Evolutionary conservation across 106 monocot species (phyloP).

Genomic region (Phalaenopsis equestris): DNA sequence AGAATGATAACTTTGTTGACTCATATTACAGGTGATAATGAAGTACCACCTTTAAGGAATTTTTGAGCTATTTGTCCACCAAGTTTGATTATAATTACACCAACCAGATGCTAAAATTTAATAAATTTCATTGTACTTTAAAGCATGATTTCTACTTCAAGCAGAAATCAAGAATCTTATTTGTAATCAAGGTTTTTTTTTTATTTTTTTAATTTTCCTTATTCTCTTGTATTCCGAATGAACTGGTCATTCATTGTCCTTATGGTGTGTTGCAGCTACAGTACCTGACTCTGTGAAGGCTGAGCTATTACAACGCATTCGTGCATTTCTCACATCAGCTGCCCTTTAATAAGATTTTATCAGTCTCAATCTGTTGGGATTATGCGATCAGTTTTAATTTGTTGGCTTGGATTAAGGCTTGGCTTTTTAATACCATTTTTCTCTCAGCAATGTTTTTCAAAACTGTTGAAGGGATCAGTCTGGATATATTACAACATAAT

Average conservation of each 20-base stretch:
- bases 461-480: neutral
- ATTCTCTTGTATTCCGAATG: neutral
- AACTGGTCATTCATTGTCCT: neutral
- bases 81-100: neutral
- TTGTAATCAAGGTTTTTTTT: too few relatives aligned
- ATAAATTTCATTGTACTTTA: neutral
- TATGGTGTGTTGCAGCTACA: constrained; percentile 1
- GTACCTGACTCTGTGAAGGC: constrained; percentile 9
- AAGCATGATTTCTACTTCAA: neutral
- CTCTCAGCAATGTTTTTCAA: neutral
- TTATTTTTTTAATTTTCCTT: neutral
- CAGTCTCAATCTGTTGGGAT: neutral
- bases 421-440: neutral
- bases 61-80: neutral
- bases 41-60: neutral
- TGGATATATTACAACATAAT: neutral
- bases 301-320: constrained; percentile 5
- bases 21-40: too few relatives aligned
- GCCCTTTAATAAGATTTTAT: constrained; percentile 2
- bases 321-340: constrained; percentile 8
- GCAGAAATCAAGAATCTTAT: too few relatives aligned
- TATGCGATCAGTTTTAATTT: neutral
- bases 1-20: too few relatives aligned
- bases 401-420: neutral
- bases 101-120: neutral